Evolutionary conservation across 768 basidiomycete species (phyloP), one percentile per base, ranked within the genome.

Genomic region (Amanita thiersii): DNA sequence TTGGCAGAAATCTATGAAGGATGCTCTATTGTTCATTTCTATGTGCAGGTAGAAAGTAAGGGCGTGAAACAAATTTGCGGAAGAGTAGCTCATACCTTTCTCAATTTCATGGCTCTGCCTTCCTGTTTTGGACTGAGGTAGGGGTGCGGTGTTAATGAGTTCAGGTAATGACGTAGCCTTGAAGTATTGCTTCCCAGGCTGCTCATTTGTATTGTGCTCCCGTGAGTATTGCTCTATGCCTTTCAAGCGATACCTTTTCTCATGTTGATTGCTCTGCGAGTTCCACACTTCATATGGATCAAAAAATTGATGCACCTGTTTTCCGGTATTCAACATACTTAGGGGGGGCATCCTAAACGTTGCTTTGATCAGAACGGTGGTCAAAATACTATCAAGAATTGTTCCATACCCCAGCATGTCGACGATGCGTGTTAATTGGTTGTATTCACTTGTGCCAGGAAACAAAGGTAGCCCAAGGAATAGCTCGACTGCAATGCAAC

Each of bases 141-240:
- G 83, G n/a, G 93, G 90, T 32, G 96, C 92, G 31, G 84, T 85
- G 58, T 91, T 91, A 61, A 99, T 86, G 52, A 99, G 94, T 47
- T 99, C 96, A 1, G 89, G 91, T 29, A 99, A 64, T 14, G 88
- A 83, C 19, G 78, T 88, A 12, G 92, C 90, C 59, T 91, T 88
- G 75, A 99, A 98, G 60, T 98, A 99, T 61, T 98, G 94, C 62
- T 99, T 99, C 52, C 92, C 93, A 0, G 93, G 93, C 57, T 98
- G 96, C 57, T 99, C 96, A 49, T 92, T 84, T 11, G 88, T 85
- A 47, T 87, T 87, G 62, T 93, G 92, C 60, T 99, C 96, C 36
- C 86, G 73, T 4, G 90, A 88, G 59, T 97, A 99, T 59, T 98
- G 92, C 45, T 98, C 93, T 49, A 99, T 65, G 40, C 76, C 76